A percentile compares a stretch with the other conserved stretches of the same genome.
phyloP scores from a whole-genome alignment of 1,284 basidiomycete genomes.

The Thecaphora frezii region DNA sequence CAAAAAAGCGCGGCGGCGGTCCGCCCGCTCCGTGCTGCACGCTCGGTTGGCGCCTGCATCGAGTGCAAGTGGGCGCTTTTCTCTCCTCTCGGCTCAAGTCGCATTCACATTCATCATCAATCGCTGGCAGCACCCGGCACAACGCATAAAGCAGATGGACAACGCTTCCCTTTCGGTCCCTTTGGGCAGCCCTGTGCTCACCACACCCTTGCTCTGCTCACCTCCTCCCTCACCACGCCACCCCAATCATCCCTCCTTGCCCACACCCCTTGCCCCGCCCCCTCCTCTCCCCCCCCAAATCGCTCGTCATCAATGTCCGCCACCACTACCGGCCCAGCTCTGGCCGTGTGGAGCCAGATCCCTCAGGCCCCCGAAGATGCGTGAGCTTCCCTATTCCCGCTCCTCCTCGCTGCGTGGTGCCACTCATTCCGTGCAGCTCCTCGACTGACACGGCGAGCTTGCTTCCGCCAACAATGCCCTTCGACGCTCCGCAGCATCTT shows the following conservation, averaged over 20 bases:
- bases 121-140: no score
- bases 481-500: conserved; percentile 67
- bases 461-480: background rate
- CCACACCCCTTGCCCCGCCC: no score
- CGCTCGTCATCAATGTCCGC: conserved; percentile 30
- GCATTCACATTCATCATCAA: no score
- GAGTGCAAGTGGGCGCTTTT: no score
- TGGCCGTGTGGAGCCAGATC: conserved; percentile 39
- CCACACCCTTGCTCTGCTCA: background rate
- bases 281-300: no score
- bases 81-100: background rate
- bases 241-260: conserved; percentile 4
- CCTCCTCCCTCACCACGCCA: conserved; percentile 5
- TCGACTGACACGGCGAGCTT: background rate
- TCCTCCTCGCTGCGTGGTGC: background rate
- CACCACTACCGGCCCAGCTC: conserved; percentile 18
- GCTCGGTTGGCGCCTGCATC: no score
- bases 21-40: no score
- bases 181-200: background rate
- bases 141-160: no score
- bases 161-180: background rate
- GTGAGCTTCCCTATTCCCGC: conserved; percentile 26
- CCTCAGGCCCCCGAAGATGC: conserved; percentile 49
- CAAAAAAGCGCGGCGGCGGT: no score
- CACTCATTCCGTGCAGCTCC: background rate